Evolutionary conservation across 106 monocot genomes (phyloP).

Genomic region (Iris macrosiphon): DNA sequence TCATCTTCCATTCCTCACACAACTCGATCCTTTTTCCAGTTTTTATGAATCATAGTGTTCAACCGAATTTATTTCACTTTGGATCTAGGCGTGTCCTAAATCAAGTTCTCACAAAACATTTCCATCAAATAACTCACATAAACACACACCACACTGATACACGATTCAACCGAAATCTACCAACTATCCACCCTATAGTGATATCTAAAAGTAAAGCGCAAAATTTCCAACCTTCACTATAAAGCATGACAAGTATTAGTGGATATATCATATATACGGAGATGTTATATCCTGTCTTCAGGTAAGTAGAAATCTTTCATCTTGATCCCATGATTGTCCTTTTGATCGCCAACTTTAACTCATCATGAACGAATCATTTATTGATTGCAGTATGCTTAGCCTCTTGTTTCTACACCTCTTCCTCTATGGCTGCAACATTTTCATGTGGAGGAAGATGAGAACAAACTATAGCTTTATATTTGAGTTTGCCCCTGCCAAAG

Average conservation of each 20-base stretch:
- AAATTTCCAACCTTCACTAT: too few species aligned
- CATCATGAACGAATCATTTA: too few species aligned
- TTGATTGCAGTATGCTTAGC: slow-evolving; percentile 72
- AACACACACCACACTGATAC: not conserved
- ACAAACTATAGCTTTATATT: slow-evolving; percentile 97
- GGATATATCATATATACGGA: slow-evolving; percentile 94
- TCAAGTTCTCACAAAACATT: too few species aligned
- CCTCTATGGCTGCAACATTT: slow-evolving; percentile 95
- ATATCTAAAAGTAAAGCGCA: too few species aligned
- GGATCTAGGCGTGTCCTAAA: too few species aligned
- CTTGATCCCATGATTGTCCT: not conserved
- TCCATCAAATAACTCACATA: too few species aligned
- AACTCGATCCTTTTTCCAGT: too few species aligned
- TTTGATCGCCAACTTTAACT: not conserved
- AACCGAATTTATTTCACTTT: too few species aligned
- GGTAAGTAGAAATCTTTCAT: slow-evolving; percentile 26
- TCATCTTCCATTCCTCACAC: too few species aligned
- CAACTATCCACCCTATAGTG: slow-evolving; percentile 23
- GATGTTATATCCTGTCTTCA: slow-evolving; percentile 84
- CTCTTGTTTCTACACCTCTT: slow-evolving; percentile 83
- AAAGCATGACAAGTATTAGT: too few species aligned
- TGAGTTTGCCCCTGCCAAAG: slow-evolving; percentile 72
- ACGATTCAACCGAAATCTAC: slow-evolving; percentile 39
- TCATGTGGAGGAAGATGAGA: slow-evolving; percentile 75
- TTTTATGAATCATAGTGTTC: too few species aligned